Evolutionary conservation across 2,329 filamentous ascomycete genomes (phyloP).

Genomic region (Pyrenophora seminiperda): DNA sequence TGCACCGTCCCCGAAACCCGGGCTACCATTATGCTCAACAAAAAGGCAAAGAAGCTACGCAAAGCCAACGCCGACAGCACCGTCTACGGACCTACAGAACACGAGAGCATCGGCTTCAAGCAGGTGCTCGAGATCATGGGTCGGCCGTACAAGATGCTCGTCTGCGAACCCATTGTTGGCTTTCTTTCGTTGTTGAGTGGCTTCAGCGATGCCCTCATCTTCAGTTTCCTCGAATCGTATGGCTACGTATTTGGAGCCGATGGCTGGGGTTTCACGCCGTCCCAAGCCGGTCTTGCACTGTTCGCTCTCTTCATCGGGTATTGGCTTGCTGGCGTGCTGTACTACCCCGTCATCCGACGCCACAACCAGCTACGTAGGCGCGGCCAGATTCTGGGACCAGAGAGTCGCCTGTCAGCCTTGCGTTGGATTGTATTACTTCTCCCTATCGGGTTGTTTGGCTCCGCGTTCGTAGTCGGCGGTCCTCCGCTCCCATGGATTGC

Average conservation of each 20-base stretch:
- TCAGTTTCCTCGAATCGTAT: slow-evolving; percentile 77
- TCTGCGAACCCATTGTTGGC: slow-evolving; percentile 74
- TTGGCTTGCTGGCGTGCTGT: slow-evolving; percentile 63
- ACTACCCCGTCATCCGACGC: slow-evolving; percentile 56
- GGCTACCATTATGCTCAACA: slow-evolving; percentile 75
- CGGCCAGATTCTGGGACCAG: slow-evolving; percentile 60
- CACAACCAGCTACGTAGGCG: slow-evolving; percentile 55
- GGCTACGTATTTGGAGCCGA: slow-evolving; percentile 66
- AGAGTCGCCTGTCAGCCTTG: slow-evolving; percentile 69
- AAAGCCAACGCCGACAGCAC: slow-evolving; percentile 52
- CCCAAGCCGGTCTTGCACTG: slow-evolving; percentile 62
- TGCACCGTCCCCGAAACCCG: slow-evolving; percentile 77
- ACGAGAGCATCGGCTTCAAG: slow-evolving; percentile 14
- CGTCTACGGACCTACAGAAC: slow-evolving; percentile 74
- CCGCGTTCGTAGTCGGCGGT: slow-evolving; percentile 63
- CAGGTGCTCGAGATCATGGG: slow-evolving; percentile 58
- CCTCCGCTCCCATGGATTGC: slow-evolving; percentile 70
- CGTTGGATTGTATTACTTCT: slow-evolving; percentile 65
- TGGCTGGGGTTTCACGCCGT: slow-evolving; percentile 63
- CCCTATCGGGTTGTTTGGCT: slow-evolving; percentile 71
- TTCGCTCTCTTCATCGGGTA: slow-evolving; percentile 69
- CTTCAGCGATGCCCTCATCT: slow-evolving; percentile 77
- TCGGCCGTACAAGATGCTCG: slow-evolving; percentile 74
- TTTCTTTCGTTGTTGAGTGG: slow-evolving; percentile 72
- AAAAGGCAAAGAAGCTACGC: slow-evolving; percentile 74